Evolutionary conservation across 2,329 filamentous ascomycete genomes (phyloP), one percentile per base, ranked within the genome.

Genomic region (Paecilomyces sp.): DNA sequence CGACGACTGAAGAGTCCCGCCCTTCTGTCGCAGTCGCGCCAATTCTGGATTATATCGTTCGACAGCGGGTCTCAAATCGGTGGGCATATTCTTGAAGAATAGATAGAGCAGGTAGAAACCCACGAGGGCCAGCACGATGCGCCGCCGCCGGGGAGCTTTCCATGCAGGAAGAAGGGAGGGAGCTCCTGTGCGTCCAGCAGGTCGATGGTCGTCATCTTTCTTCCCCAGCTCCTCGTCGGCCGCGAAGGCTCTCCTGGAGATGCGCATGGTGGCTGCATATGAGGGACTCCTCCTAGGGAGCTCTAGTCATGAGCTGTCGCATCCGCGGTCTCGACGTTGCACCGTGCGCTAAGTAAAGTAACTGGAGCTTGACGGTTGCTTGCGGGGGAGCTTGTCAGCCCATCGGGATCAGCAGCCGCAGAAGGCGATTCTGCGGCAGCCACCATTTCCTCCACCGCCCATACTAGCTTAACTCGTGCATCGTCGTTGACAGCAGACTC

Each of bases 171-270:
- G n/a, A 47, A 76, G 72, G 18, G 66, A 62, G 54, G 69, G 64
- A 34, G 69, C 66, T 57, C 69, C 63, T 56, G 68, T 22, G 22
- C 22, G 22, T 22, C 22, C 64, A 15, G 68, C 68, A 6, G 76
- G 77, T 61, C 74, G 78, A 71, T 84, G 82, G 71, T 87, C 84
- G 70, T 88, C 85, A 71, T 88, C 82, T 69, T 84, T 84, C 74
- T 87, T 88, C 60, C 84, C 85, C 61, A 86, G 78, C 77, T 87
- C 84, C 74, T 85, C 84, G 68, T 88, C 85, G 60, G 76, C 79
- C 25, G 77, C 71, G 63, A 82, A 77, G 22, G 79, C 70, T 66
- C 72, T 72, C 65, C 70, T 77, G 72, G 73, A 63, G 55, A 70
- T 65, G 57, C 70, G 64, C 77, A 80, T 80, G 51, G 54, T 70